Percentiles rank a stretch among this genome's conserved stretches.
phyloP scores from a whole-genome alignment of 192 early-diverging fungal species.

The Linnemannia exigua region DNA sequence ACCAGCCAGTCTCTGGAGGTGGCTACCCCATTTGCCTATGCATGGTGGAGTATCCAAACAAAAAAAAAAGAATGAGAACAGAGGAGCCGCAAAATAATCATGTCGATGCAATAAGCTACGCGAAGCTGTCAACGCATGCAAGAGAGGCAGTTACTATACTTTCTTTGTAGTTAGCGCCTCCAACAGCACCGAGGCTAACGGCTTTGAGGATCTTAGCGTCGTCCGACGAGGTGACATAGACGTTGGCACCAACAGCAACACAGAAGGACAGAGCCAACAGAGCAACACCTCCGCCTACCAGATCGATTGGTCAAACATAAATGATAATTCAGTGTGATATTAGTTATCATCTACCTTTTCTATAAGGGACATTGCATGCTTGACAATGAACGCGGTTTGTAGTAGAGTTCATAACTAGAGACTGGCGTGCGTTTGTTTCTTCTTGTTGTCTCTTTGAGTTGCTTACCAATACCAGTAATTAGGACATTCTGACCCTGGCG shows the following conservation, averaged over 20 bases:
- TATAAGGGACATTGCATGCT: background rate
- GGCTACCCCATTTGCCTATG: constrained; percentile 61
- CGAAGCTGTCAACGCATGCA: background rate
- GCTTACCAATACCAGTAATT: constrained; percentile 75
- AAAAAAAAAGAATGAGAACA: background rate
- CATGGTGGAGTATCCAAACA: background rate
- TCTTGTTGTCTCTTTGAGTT: background rate
- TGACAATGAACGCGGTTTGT: background rate
- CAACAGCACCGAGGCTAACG: constrained; percentile 72
- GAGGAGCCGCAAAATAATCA: background rate
- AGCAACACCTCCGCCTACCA: constrained; percentile 75
- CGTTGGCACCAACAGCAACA: constrained; percentile 75
- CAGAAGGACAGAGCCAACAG: constrained; percentile 76
- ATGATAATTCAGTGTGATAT: background rate
- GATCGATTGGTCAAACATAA: background rate
- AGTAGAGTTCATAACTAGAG: background rate
- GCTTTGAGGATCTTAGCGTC: constrained; percentile 74
- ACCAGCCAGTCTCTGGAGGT: constrained; percentile 59
- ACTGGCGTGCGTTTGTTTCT: background rate
- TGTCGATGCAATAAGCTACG: background rate
- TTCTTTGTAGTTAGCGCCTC: constrained; percentile 79
- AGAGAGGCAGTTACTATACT: constrained; percentile 39
- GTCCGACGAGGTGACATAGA: constrained; percentile 78
- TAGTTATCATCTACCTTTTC: background rate
- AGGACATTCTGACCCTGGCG: constrained; percentile 68